Conservation (phyloP, 495 filamentous ascomycete genomes). For the Lichenothelia convexa region DNA sequence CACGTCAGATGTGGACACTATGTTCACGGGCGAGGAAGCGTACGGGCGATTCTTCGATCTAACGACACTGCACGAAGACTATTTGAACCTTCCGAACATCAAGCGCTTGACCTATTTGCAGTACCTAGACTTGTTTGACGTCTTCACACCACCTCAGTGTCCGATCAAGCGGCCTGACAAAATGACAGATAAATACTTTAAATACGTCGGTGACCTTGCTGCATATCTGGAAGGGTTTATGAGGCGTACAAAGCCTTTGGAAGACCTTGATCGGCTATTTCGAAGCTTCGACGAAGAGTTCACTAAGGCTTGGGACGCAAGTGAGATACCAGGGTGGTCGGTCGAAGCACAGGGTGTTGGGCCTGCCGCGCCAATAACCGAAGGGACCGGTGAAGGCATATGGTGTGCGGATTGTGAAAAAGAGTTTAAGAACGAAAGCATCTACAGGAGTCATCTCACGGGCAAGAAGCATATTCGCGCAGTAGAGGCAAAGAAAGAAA, state of each 20-base stretch:
- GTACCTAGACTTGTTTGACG: slow-evolving; percentile 78
- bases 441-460: slow-evolving; percentile 72
- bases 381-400: slow-evolving; percentile 49
- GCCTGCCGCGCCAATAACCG: slow-evolving; percentile 21
- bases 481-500: slow-evolving; percentile 37
- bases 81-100: slow-evolving; percentile 68
- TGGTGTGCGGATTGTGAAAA: slow-evolving; percentile 87
- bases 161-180: slow-evolving; percentile 63
- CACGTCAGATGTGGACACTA: slow-evolving; percentile 48
- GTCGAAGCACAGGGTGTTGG: slow-evolving; percentile 31
- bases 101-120: slow-evolving; percentile 65
- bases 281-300: slow-evolving; percentile 62
- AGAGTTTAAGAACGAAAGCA: slow-evolving; percentile 88
- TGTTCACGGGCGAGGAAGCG: slow-evolving; percentile 91
- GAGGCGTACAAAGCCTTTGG: slow-evolving; percentile 57
- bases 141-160: slow-evolving; percentile 53
- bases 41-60: slow-evolving; percentile 85
- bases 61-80: slow-evolving; percentile 64
- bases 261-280: slow-evolving; percentile 67
- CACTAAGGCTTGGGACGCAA: slow-evolving; percentile 59
- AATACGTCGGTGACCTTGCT: slow-evolving; percentile 62
- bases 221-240: slow-evolving; percentile 76
- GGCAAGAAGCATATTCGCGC: slow-evolving; percentile 85
- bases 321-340: slow-evolving; percentile 66
- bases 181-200: slow-evolving; percentile 77